phyloP scores from a whole-genome alignment of 2,329 filamentous ascomycete species.

The Botrytis aclada region DNA sequence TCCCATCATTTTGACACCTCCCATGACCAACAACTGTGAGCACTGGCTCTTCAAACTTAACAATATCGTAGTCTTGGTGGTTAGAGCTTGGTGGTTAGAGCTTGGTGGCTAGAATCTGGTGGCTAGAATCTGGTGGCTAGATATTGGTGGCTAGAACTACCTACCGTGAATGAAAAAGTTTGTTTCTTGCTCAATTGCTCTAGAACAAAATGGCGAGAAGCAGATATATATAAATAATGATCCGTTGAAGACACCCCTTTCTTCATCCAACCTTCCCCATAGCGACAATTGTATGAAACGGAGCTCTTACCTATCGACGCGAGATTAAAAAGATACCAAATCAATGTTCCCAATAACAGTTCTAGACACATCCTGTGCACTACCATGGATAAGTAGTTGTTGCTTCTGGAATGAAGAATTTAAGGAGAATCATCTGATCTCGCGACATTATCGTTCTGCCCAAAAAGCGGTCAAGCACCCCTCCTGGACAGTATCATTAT shows the following conservation, averaged over 20 bases:
- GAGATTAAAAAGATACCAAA: not conserved
- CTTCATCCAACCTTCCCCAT: not conserved
- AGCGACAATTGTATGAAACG: not conserved
- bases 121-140: not conserved
- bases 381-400: not conserved
- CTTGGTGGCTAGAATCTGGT: not conserved
- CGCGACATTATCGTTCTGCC: conserved; percentile 1
- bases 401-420: not conserved
- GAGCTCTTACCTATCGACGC: not conserved
- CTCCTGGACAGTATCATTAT: not conserved
- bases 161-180: not conserved
- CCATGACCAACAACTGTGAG: conserved; percentile 8
- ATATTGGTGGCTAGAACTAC: not conserved
- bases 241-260: not conserved
- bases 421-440: not conserved
- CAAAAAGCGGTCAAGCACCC: conserved; percentile 7
- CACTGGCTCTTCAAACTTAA: conserved; percentile 12
- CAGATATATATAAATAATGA: not conserved
- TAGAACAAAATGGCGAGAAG: not conserved
- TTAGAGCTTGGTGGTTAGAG: too few relatives aligned
- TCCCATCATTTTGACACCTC: conserved; percentile 5
- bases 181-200: too few relatives aligned
- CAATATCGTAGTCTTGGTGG: not conserved
- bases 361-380: not conserved
- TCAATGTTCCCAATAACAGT: not conserved